Evolutionary conservation across 352 stramenopile genomes (phyloP).

Genomic region (Phytopythium helicoides): DNA sequence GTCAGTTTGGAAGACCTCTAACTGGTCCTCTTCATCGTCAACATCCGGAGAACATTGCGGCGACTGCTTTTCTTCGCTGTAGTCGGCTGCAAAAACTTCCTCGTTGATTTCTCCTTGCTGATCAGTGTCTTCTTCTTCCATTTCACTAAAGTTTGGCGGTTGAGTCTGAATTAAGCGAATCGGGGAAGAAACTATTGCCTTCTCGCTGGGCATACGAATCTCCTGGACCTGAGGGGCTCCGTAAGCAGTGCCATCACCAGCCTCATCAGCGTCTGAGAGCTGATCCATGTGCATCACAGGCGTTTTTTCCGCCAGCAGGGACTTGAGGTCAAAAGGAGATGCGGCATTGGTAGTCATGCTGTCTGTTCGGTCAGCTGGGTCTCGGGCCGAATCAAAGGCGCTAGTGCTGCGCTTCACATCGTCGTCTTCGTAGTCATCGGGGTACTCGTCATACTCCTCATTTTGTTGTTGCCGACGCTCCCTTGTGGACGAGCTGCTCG

Average conservation of each 20-base stretch:
- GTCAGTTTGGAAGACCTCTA: constrained; percentile 46
- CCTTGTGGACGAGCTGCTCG: background rate
- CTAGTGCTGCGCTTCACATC: constrained; percentile 1
- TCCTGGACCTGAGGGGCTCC: background rate
- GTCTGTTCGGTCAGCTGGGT: background rate
- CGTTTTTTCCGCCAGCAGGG: background rate
- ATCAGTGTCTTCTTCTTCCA: background rate
- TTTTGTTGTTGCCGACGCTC: constrained; percentile 9
- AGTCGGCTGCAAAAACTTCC: constrained; percentile 19
- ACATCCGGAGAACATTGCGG: constrained; percentile 3
- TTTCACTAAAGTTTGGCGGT: constrained; percentile 6
- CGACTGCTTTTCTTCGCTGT: constrained; percentile 4
- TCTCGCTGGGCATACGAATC: background rate
- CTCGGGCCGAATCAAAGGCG: background rate
- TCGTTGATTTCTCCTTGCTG: constrained; percentile 7
- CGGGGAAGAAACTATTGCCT: too few relatives aligned
- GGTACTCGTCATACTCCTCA: constrained; percentile 9
- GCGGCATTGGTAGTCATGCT: constrained; percentile 2
- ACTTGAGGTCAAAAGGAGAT: constrained; percentile 3
- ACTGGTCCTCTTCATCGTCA: constrained; percentile 31
- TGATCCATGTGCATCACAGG: background rate
- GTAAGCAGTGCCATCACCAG: background rate
- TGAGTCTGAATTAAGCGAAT: constrained; percentile 1
- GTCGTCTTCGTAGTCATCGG: constrained; percentile 9
- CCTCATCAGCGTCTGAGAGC: background rate